phyloP scores from a whole-genome alignment of 306 rosid genomes.

The Chamaecrista fasciculata region DNA sequence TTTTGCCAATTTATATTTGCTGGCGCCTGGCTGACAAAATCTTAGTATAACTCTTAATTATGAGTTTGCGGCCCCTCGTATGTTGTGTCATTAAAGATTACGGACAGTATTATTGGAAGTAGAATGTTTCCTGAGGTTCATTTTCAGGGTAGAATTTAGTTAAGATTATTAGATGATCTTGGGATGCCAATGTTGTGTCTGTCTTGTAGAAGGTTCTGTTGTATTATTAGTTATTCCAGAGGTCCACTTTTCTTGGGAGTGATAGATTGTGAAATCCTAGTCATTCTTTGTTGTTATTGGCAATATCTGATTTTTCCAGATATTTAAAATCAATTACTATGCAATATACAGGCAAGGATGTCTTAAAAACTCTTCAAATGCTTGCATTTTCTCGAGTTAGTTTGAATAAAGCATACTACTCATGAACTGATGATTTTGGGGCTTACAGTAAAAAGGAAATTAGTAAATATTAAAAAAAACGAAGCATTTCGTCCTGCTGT shows the following conservation, averaged over 20 bases:
- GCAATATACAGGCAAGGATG: too few relatives aligned
- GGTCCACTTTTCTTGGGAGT: conserved; percentile 38
- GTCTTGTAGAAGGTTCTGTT: conserved; percentile 52
- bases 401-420: neutral
- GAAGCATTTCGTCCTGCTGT: too few relatives aligned
- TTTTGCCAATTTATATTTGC: conserved; percentile 32
- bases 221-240: conserved; percentile 42
- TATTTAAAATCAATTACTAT: neutral
- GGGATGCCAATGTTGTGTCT: conserved; percentile 37
- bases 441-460: too few relatives aligned
- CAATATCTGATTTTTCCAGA: conserved; percentile 15
- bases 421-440: neutral
- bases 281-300: conserved; percentile 2
- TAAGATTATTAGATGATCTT: conserved; percentile 46
- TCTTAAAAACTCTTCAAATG: neutral
- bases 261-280: conserved; percentile 38
- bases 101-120: conserved; percentile 32
- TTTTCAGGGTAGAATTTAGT: conserved; percentile 37
- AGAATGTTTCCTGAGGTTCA: conserved; percentile 24
- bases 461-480: too few relatives aligned
- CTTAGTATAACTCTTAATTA: conserved; percentile 38
- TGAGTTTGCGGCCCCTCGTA: conserved; percentile 30
- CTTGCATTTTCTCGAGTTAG: neutral
- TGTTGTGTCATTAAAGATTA: conserved; percentile 45
- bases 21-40: conserved; percentile 40